phyloP scores from a whole-genome alignment of 495 filamentous ascomycete species.

The Neurospora sp. region DNA sequence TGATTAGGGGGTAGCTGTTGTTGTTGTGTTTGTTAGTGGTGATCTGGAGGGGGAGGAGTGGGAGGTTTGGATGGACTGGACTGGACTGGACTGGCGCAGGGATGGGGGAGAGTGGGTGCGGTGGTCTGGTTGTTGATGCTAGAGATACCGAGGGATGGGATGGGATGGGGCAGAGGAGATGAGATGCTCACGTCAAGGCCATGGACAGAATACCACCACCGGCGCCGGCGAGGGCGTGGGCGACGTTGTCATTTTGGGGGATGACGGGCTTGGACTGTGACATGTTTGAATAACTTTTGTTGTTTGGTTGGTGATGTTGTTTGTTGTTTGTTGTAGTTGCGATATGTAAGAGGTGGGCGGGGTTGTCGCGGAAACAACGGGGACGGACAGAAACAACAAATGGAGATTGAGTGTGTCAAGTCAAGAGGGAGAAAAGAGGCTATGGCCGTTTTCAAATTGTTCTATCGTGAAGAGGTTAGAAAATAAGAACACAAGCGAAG shows the following conservation, averaged over 20 bases:
- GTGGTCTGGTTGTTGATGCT: too few species aligned
- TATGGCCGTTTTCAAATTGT: not conserved
- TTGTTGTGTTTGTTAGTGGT: not conserved
- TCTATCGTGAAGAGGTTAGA: not conserved
- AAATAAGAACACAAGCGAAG: not conserved
- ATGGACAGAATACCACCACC: slow-evolving; percentile 92
- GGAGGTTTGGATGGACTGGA: not conserved
- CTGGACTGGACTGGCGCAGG: not conserved
- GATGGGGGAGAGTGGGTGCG: not conserved
- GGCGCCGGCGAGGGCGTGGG: slow-evolving; percentile 78
- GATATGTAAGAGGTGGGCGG: not conserved
- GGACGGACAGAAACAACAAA: not conserved
- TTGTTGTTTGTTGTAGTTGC: not conserved
- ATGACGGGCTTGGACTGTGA: slow-evolving; percentile 34
- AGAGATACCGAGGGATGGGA: not conserved
- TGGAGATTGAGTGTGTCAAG: not conserved
- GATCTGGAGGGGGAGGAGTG: not conserved
- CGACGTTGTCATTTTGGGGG: slow-evolving; percentile 81
- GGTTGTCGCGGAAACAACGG: not conserved
- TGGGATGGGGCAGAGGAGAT: not conserved
- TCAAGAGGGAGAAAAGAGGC: not conserved
- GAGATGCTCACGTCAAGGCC: slow-evolving; percentile 66
- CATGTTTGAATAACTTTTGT: slow-evolving; percentile 13
- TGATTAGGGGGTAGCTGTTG: slow-evolving; percentile 79
- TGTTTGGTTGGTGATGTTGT: not conserved